Evolutionary conservation across 2,329 filamentous ascomycete genomes (phyloP), one percentile per base, ranked within the genome.

Genomic region (Alternaria solani): DNA sequence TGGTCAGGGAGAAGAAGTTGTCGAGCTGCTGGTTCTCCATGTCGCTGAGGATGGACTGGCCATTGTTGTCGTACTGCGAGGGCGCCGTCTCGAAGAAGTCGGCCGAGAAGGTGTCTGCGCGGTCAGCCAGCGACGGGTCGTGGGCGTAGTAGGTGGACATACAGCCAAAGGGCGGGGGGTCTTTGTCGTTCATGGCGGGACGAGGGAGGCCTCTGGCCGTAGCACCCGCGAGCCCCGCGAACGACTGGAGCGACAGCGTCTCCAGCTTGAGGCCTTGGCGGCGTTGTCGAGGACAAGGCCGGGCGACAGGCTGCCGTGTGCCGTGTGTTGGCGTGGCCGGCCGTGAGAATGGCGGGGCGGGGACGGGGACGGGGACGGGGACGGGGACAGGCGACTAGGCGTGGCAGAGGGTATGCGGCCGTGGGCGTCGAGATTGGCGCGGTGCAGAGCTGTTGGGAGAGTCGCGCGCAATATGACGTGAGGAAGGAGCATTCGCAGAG

Each of bases 111-210:
- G 69, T 74, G 57, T 77, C 74, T 75, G 61, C 14, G 4, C 23
- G 9, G 59, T 68, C 55, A 71, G 63, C 46, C 7, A 44, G 44
- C 26, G 2, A 28, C 26, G 30, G 6, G 28, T 16, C 48, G 16
- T 38, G 20, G 20, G 20, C 4, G 20, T n/a, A 28, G 9, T 44
- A 36, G n/a, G 25, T 26, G 46, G 28, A 30, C 44, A 57, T 72
- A 75, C 74, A 77, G 64, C 75, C 75, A 67, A 78, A 78, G 14
- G 75, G 75, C 64, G 66, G 63, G 42, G 73, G 66, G 47, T 74
- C 73, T 51, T 74, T 73, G 56, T 73, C 67, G 67, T 71, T 68
- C 75, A 78, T 78, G 69, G 66, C 67, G 62, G 64, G 51, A 42
- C 60, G 68, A 62, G 64, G 55, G 54, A 65, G 69, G 67, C 67